phyloP scores from a whole-genome alignment of 352 stramenopile species.

The Phytopythium boreale region DNA sequence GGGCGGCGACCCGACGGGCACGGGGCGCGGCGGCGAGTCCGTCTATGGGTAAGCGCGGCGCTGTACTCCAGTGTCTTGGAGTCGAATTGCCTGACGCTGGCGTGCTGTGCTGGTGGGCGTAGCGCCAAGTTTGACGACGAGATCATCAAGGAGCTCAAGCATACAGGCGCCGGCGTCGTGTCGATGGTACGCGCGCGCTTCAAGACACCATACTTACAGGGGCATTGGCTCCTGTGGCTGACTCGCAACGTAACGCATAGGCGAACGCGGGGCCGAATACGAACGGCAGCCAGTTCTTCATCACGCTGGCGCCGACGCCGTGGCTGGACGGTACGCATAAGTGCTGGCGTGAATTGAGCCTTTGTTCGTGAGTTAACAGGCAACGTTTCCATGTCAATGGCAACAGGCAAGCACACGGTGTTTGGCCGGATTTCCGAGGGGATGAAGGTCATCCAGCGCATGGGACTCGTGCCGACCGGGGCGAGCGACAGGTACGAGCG shows the following conservation, averaged over 20 bases:
- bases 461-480: slow-evolving; percentile 87
- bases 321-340: slow-evolving; percentile 87
- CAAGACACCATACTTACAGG: no score
- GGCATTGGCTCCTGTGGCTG: neutral
- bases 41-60: slow-evolving; percentile 77
- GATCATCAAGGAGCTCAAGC: slow-evolving; percentile 90
- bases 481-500: slow-evolving; percentile 74
- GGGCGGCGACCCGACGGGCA: slow-evolving; percentile 93
- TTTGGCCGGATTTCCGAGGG: slow-evolving; percentile 91
- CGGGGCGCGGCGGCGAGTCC: slow-evolving; percentile 89
- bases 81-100: neutral
- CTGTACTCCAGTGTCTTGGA: neutral
- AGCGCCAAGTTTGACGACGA: slow-evolving; percentile 94
- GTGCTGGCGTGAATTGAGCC: neutral
- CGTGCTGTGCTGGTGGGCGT: neutral
- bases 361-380: neutral
- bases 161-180: slow-evolving; percentile 91
- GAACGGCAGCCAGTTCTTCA: slow-evolving; percentile 94
- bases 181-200: slow-evolving; percentile 77
- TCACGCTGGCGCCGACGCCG: slow-evolving; percentile 91
- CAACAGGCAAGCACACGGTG: slow-evolving; percentile 89
- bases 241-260: slow-evolving; percentile 17
- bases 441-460: slow-evolving; percentile 93
- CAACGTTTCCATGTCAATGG: neutral
- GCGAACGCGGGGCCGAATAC: slow-evolving; percentile 90